These are phyloP conservation scores for Moricandia moricandioides DNA, from an alignment of 345 rosid genomes.

Conservation along the genomic window DNA sequence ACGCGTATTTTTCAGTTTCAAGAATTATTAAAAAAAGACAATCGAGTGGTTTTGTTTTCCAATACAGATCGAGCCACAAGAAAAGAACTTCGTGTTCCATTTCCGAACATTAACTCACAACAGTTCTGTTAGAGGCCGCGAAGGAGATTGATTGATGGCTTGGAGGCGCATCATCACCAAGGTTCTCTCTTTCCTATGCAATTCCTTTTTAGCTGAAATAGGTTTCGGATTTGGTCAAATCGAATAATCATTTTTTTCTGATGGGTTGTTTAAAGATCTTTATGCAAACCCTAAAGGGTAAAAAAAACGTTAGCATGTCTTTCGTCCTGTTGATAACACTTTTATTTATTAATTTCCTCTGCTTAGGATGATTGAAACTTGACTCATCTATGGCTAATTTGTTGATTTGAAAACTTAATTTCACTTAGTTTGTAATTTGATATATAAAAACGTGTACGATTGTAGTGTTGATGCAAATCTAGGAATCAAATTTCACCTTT, in stretches of 20 bases:
- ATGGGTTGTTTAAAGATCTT: constrained; percentile 3
- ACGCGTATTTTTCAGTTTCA: not conserved
- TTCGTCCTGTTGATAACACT: not conserved
- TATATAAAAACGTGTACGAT: not conserved
- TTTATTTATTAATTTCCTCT: not conserved
- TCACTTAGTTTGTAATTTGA: not conserved
- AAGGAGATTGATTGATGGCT: constrained; percentile 58
- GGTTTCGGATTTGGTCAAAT: not conserved
- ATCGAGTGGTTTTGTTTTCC: not conserved
- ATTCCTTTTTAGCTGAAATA: not conserved
- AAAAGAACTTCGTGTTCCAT: not conserved
- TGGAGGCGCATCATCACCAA: constrained; percentile 83
- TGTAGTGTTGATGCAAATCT: not conserved
- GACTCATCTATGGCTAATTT: not conserved
- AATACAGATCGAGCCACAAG: constrained; percentile 12
- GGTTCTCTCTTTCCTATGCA: constrained; percentile 38
- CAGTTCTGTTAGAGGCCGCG: not conserved
- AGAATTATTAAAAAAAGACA: not conserved
- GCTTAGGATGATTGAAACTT: not conserved
- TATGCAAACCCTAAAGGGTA: constrained; percentile 23
- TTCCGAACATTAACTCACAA: constrained; percentile 16
- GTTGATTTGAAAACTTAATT: not conserved
- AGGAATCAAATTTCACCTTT: not conserved
- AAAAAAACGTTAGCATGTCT: not conserved
- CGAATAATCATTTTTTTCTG: not conserved